Evolutionary conservation across 176 grass and related monocot genomes (phyloP).

Genomic region (Hsuehochloa calcarea): DNA sequence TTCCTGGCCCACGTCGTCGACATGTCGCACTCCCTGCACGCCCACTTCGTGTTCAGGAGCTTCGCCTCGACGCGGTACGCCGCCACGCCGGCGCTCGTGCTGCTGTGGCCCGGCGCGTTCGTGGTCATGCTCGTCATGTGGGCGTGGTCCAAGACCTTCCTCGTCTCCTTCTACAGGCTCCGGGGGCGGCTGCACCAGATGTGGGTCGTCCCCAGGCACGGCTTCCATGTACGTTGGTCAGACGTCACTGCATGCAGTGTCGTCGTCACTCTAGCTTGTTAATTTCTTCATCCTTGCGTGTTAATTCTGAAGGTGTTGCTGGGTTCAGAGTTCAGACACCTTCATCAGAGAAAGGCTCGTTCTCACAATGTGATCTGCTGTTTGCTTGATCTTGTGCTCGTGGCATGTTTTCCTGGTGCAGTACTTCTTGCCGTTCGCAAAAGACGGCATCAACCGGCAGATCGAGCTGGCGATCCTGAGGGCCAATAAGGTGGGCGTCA

Average conservation of each 20-base stretch:
- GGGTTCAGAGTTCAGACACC: too few relatives aligned
- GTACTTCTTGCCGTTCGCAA: slow-evolving; percentile 63
- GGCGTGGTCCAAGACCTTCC: slow-evolving; percentile 62
- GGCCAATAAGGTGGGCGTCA: slow-evolving; percentile 65
- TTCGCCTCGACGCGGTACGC: slow-evolving; percentile 29
- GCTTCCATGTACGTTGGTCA: slow-evolving; percentile 47
- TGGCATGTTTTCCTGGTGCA: slow-evolving; percentile 4
- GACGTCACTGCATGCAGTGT: too few relatives aligned
- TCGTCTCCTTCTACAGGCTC: slow-evolving; percentile 47
- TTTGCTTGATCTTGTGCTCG: not conserved
- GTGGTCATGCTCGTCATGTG: slow-evolving; percentile 38
- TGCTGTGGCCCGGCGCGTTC: slow-evolving; percentile 38
- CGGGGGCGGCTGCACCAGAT: slow-evolving; percentile 34
- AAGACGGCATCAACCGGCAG: slow-evolving; percentile 60
- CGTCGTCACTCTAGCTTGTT: too few relatives aligned
- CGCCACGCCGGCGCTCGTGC: not conserved
- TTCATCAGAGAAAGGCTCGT: too few relatives aligned
- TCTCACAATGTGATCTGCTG: too few relatives aligned
- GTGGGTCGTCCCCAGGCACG: slow-evolving; percentile 57
- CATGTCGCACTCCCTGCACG: not conserved
- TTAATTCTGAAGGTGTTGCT: too few relatives aligned
- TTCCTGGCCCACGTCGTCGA: slow-evolving; percentile 60
- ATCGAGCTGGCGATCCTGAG: slow-evolving; percentile 68
- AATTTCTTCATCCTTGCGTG: too few relatives aligned
- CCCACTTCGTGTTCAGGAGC: slow-evolving; percentile 9